Conservation (phyloP, 1,284 basidiomycete genomes). For the Microbotryomycetes sp. region DNA sequence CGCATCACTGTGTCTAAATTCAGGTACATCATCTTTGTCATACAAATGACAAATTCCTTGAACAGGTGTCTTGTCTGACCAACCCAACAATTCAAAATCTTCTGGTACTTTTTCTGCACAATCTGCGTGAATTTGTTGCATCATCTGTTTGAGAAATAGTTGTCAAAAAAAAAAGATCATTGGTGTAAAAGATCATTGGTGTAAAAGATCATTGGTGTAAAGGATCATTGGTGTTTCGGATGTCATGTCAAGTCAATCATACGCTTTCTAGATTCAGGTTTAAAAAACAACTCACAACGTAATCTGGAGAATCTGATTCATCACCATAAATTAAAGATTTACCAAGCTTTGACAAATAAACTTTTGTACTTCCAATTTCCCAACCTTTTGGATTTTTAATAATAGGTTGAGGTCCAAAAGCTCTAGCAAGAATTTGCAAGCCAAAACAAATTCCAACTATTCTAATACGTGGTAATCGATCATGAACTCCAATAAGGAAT, state of each 20-base stretch:
- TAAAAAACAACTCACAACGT: constrained; percentile 15
- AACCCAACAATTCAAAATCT: constrained; percentile 27
- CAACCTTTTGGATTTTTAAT: constrained; percentile 1
- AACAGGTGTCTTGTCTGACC: constrained; percentile 28
- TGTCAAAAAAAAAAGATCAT: not conserved
- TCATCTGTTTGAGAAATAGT: constrained; percentile 15
- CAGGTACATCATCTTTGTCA: constrained; percentile 14
- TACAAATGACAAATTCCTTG: constrained; percentile 32
- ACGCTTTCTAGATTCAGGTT: too few species aligned
- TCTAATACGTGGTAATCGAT: constrained; percentile 26
- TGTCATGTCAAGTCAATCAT: too few species aligned
- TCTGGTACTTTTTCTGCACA: constrained; percentile 24
- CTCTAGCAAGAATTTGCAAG: constrained; percentile 31
- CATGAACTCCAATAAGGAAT: constrained; percentile 29
- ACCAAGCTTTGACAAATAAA: constrained; percentile 30
- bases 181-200: too few species aligned
- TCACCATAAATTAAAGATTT: constrained; percentile 20
- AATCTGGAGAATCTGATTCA: constrained; percentile 1
- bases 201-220: too few species aligned
- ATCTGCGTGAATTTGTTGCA: constrained; percentile 35
- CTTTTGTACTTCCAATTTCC: constrained; percentile 11
- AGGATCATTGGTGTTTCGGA: too few species aligned
- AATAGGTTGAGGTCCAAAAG: constrained; percentile 22
- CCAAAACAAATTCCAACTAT: constrained; percentile 34
- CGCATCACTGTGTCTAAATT: constrained; percentile 21